Evolutionary conservation across 495 filamentous ascomycete genomes (phyloP).

Genomic region (Paragyromitra xinjiangensis): DNA sequence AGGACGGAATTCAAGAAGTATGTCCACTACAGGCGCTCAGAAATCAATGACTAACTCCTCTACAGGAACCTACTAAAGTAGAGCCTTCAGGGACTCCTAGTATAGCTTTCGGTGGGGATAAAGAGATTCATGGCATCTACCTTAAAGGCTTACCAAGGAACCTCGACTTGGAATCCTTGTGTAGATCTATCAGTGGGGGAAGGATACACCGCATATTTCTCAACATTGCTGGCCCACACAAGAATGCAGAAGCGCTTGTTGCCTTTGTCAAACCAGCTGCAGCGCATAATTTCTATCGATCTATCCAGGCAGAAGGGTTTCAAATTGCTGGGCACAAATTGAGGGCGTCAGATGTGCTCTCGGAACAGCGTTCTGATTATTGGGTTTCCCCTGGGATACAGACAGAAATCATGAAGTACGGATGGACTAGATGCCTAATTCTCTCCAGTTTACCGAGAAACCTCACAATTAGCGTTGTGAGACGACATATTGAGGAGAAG

Average conservation of each 20-base stretch:
- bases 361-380: background rate
- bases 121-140: constrained; percentile 2
- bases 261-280: background rate
- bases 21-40: no score
- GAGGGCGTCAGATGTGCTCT: background rate
- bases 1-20: background rate
- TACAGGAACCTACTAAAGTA: background rate
- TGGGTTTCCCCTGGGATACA: background rate
- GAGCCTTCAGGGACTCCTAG: background rate
- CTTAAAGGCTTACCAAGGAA: constrained; percentile 8
- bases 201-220: constrained; percentile 27
- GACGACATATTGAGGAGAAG: constrained; percentile 1
- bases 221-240: background rate
- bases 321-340: background rate
- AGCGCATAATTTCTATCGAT: background rate
- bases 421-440: constrained; percentile 5
- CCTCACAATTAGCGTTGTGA: background rate
- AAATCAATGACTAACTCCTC: background rate
- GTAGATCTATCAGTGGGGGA: background rate
- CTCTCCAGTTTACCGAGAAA: background rate
- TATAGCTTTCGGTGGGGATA: no score
- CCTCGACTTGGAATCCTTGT: background rate
- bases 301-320: background rate
- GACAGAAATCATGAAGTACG: background rate
- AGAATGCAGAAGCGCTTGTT: background rate